A percentile compares a stretch with the other conserved stretches of the same genome.
phyloP scores from a whole-genome alignment of 1,139 yeast species.

The Yamadazyma jaroonii region DNA sequence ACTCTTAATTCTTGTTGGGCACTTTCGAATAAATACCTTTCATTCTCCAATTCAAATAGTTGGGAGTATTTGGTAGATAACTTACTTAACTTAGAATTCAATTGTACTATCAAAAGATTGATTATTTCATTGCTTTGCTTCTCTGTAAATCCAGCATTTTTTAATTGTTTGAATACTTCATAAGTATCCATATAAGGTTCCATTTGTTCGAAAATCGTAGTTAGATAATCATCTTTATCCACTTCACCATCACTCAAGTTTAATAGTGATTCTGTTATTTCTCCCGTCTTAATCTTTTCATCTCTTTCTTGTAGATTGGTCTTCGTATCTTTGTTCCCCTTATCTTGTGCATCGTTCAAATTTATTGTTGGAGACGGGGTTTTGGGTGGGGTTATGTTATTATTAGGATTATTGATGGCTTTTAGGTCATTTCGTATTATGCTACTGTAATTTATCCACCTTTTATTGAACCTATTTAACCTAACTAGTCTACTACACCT shows the following conservation, averaged over 20 bases:
- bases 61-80: constrained; percentile 62
- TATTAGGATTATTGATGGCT: not conserved
- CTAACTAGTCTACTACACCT: constrained; percentile 7
- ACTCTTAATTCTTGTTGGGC: constrained; percentile 86
- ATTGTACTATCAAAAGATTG: constrained; percentile 44
- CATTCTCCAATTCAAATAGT: constrained; percentile 75
- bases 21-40: constrained; percentile 83
- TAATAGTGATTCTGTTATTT: constrained; percentile 6
- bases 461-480: constrained; percentile 6
- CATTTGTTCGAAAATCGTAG: constrained; percentile 38
- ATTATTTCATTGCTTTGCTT: constrained; percentile 55
- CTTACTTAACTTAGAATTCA: constrained; percentile 55
- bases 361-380: not conserved
- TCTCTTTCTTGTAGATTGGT: not conserved
- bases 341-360: not conserved
- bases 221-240: constrained; percentile 20
- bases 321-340: not conserved
- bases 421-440: constrained; percentile 6
- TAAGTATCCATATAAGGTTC: constrained; percentile 55
- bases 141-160: constrained; percentile 48
- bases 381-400: constrained; percentile 1
- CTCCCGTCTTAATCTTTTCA: constrained; percentile 7
- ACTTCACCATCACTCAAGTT: constrained; percentile 2
- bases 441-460: constrained; percentile 5
- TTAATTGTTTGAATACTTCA: constrained; percentile 39